Evolutionary conservation across 1,284 basidiomycete species (phyloP).

Genomic region (Ganoderma multipileum): DNA sequence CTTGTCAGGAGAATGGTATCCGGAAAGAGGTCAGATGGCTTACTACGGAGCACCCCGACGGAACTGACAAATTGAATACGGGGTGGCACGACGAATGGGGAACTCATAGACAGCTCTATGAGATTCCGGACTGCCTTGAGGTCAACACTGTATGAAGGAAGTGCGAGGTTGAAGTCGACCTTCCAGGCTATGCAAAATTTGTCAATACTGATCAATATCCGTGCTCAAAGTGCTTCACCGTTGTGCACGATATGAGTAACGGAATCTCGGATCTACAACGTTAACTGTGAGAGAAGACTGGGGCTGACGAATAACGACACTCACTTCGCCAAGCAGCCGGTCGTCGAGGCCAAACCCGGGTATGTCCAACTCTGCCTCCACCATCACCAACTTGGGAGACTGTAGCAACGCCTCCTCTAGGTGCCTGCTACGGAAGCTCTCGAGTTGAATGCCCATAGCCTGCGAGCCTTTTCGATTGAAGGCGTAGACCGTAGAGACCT

Average conservation of each 20-base stretch:
- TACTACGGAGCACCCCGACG: slow-evolving; percentile 36
- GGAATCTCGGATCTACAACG: slow-evolving; percentile 26
- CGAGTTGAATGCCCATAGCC: slow-evolving; percentile 35
- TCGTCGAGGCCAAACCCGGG: background rate
- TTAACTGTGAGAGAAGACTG: background rate
- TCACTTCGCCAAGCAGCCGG: background rate
- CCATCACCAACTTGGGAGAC: slow-evolving; percentile 11
- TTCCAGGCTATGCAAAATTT: slow-evolving; percentile 38
- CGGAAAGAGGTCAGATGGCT: background rate
- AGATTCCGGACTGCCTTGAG: slow-evolving; percentile 28
- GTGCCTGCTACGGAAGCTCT: slow-evolving; percentile 38
- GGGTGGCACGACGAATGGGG: slow-evolving; percentile 28
- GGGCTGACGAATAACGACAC: background rate
- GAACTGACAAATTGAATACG: slow-evolving; percentile 40
- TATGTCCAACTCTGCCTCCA: background rate
- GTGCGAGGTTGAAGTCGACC: slow-evolving; percentile 43
- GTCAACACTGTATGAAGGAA: slow-evolving; percentile 29
- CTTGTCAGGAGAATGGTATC: too few relatives aligned
- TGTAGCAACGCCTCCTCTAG: slow-evolving; percentile 37
- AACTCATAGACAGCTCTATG: slow-evolving; percentile 35
- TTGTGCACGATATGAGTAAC: slow-evolving; percentile 42
- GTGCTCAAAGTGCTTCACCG: slow-evolving; percentile 30
- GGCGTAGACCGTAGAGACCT: slow-evolving; percentile 29
- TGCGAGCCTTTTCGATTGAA: slow-evolving; percentile 21
- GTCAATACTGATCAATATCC: background rate